phyloP scores from a whole-genome alignment of 345 rosid species.

The Sonneratia caseolaris region DNA sequence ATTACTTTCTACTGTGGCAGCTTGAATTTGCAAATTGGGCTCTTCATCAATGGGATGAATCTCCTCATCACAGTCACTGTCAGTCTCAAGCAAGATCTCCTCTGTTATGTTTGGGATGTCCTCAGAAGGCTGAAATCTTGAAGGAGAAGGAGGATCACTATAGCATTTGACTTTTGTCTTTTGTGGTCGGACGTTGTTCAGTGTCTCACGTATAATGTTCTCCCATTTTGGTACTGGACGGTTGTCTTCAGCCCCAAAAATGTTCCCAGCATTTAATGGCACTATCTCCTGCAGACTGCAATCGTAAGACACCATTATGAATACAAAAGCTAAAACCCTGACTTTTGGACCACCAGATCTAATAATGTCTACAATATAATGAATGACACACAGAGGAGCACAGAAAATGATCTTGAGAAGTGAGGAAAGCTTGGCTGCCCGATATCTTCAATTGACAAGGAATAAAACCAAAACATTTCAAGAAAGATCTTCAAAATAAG shows the following conservation, averaged over 20 bases:
- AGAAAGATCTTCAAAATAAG: slow-evolving; percentile 1
- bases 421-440: neutral
- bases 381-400: neutral
- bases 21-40: slow-evolving; percentile 13
- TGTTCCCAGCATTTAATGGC: slow-evolving; percentile 87
- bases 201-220: slow-evolving; percentile 64
- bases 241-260: slow-evolving; percentile 87
- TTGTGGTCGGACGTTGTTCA: slow-evolving; percentile 47
- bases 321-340: neutral
- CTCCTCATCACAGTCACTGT: slow-evolving; percentile 73
- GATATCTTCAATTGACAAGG: neutral
- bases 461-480: neutral
- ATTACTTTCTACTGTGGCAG: slow-evolving; percentile 3
- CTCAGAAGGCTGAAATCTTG: slow-evolving; percentile 58
- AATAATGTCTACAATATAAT: neutral
- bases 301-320: neutral
- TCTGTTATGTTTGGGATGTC: slow-evolving; percentile 58
- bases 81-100: slow-evolving; percentile 60
- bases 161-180: slow-evolving; percentile 45
- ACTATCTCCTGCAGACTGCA: slow-evolving; percentile 88
- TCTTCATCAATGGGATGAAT: slow-evolving; percentile 70
- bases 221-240: slow-evolving; percentile 81
- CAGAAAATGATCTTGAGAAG: neutral
- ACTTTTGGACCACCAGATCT: neutral
- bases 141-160: slow-evolving; percentile 95